phyloP scores from a whole-genome alignment of 2,329 filamentous ascomycete genomes.

The Colletotrichum tabaci region DNA sequence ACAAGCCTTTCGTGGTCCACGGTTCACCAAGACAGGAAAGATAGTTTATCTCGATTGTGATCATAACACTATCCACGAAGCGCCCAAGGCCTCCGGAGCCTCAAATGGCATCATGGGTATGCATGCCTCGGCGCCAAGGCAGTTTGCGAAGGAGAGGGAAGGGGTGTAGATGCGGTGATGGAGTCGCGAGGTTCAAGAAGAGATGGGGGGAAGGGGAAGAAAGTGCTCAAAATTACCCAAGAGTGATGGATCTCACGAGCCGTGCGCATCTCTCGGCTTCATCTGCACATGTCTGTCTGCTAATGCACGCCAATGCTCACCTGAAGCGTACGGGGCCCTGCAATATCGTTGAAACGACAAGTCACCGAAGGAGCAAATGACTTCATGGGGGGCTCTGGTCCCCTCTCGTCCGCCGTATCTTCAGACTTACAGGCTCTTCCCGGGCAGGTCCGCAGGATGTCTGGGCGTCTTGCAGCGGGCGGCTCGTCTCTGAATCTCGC shows the following conservation, averaged over 20 bases:
- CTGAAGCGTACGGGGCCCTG: conserved; percentile 41
- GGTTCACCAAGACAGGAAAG: conserved; percentile 2
- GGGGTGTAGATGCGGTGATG: background rate
- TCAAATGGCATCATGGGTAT: background rate
- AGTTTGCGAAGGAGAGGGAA: conserved; percentile 1
- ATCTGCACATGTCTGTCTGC: conserved; percentile 31
- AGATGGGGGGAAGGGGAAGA: no score
- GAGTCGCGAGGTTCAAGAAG: background rate
- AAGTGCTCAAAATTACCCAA: background rate
- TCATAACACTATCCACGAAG: background rate
- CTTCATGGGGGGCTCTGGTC: conserved; percentile 23
- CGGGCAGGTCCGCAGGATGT: background rate
- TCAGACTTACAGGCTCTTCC: conserved; percentile 24
- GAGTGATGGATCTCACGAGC: conserved; percentile 17
- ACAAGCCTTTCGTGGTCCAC: background rate
- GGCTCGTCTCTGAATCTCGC: background rate
- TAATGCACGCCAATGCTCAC: conserved; percentile 39
- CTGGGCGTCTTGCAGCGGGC: background rate
- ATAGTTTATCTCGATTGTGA: conserved; percentile 22
- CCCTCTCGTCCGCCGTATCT: conserved; percentile 13
- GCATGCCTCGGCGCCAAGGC: conserved; percentile 22
- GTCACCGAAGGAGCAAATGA: conserved; percentile 40
- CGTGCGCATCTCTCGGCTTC: conserved; percentile 33
- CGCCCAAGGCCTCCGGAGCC: background rate
- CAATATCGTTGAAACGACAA: conserved; percentile 44